Conservation (phyloP, 2,329 filamentous ascomycete genomes). For the Beauveria sp. region DNA sequence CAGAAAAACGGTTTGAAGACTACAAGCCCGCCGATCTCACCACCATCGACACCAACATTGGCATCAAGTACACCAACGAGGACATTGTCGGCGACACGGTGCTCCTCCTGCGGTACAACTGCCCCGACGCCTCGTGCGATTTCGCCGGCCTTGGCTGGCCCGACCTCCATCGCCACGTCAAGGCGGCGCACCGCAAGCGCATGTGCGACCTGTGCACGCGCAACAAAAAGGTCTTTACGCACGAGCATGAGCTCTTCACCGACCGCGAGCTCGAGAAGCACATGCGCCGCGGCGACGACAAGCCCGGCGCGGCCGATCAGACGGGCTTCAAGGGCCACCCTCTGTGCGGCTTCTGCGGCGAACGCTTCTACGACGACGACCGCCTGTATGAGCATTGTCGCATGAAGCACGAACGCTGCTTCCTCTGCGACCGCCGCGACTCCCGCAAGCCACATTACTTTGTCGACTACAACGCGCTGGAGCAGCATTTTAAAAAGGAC, state of each 20-base stretch:
- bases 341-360: constrained; percentile 84
- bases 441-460: constrained; percentile 81
- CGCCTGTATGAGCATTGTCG: constrained; percentile 91
- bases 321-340: constrained; percentile 96
- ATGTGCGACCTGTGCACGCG: constrained; percentile 87
- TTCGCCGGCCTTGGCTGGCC: constrained; percentile 66
- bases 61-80: constrained; percentile 82
- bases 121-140: constrained; percentile 73
- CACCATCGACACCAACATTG: constrained; percentile 74
- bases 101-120: constrained; percentile 86
- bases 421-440: constrained; percentile 74
- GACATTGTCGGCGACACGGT: constrained; percentile 90
- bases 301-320: constrained; percentile 81
- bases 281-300: constrained; percentile 85
- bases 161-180: constrained; percentile 66
- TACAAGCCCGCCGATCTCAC: constrained; percentile 67
- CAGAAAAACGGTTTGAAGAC: constrained; percentile 76
- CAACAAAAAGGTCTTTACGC: constrained; percentile 97
- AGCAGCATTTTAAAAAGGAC: constrained; percentile 78
- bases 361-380: constrained; percentile 92
- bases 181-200: constrained; percentile 71
- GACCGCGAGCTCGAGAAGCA: constrained; percentile 74
- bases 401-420: constrained; percentile 89
- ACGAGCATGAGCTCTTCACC: constrained; percentile 91
- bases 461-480: constrained; percentile 76